Evolutionary conservation across 1,284 basidiomycete species (phyloP), one percentile per base, ranked within the genome.

Genomic region (Moniliophthora roreri): DNA sequence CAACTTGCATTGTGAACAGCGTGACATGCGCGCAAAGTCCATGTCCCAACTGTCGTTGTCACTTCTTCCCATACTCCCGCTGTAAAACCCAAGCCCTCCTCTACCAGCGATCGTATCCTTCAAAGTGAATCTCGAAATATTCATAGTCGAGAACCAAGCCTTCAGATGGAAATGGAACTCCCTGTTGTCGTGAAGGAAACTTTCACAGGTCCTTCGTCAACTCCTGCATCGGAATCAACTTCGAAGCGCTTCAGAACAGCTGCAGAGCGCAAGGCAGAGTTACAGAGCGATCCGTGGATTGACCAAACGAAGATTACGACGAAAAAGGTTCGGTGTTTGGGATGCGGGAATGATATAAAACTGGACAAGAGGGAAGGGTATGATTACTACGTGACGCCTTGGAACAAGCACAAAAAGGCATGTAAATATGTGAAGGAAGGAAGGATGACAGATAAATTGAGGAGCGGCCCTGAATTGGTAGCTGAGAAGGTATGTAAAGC

Each of bases 241-340:
- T 10, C 26, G 3, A 46, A n/a, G 28, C 21, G 24, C 26, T 46
- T 46, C 44, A 23, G 16, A 32, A 46, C 44, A 15, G 8, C 44
- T 26, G 44, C 44, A 15, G 24, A 46, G 24, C 21, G 44, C 26
- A 46, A 46, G 28, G 26, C 21, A 8, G 24, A 28, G 6, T 24
- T 46, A 21, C 8, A 46, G 24, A 26, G 11, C 7, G 44, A 46
- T 28, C 24, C 21, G 28, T 46, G 44, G 44, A 15, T 24, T 4
- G 44, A 46, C 28, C 9, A 23, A 16, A 28, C 44, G 13, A 26
- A 15, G 24, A 28, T 46, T 13, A 24, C 26, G 23, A 6, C 44
- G 11, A 46, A 46, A n/a, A 46, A 32, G 18, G 44, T 46, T 46
- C 44, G 26, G 8, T 46, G 44, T 32, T 46, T 46, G 15, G 44